Conservation (phyloP, 306 rosid genomes). For the Lotus japonicus region DNA sequence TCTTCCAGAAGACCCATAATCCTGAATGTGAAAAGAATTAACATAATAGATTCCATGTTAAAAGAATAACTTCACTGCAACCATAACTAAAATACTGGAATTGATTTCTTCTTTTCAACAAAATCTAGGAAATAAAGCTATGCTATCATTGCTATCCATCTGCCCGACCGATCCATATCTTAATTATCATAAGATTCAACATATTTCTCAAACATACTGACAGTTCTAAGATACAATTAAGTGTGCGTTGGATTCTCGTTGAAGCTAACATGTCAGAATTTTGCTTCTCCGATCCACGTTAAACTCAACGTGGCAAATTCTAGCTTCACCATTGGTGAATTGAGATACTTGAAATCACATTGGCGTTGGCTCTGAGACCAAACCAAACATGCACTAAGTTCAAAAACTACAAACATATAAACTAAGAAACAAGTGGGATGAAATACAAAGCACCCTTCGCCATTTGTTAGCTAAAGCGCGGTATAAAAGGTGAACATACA, state of each 20-base stretch:
- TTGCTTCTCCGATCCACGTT: no score
- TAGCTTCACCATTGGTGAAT: no score
- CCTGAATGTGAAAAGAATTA: conserved; percentile 29
- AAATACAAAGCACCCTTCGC: not conserved
- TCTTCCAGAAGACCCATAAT: conserved; percentile 68
- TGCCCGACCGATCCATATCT: not conserved
- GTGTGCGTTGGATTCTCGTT: no score
- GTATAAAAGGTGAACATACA: not conserved
- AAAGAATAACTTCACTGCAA: not conserved
- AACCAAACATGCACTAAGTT: no score
- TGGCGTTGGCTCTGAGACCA: no score
- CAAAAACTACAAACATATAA: not conserved
- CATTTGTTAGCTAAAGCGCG: conserved; percentile 1
- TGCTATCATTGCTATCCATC: not conserved
- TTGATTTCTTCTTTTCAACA: not conserved
- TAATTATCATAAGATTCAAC: not conserved
- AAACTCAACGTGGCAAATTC: no score
- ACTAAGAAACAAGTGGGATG: not conserved
- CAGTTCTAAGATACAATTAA: not conserved
- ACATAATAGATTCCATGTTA: not conserved
- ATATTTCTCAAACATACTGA: not conserved
- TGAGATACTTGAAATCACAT: no score
- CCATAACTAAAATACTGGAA: not conserved
- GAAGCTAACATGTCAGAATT: no score
- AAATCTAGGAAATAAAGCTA: not conserved